Evolutionary conservation across 129 eudicot species (phyloP), one percentile per base, ranked within the genome.

Genomic region (Escallonia rubra): DNA sequence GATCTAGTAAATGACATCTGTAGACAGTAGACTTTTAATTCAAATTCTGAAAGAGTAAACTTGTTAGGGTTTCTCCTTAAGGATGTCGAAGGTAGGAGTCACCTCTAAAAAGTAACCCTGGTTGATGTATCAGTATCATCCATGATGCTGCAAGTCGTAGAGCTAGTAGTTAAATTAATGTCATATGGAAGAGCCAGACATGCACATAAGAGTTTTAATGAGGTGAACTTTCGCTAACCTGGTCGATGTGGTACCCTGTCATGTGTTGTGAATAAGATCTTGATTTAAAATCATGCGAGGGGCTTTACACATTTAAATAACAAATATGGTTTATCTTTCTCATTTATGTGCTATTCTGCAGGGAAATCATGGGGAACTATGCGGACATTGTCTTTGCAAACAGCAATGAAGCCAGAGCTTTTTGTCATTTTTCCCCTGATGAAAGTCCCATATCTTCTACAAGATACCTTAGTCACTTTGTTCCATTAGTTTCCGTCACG

Each of bases 371-470:
- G 85, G 96, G 84, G 70, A 93, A 89, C 60, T 82, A 86, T 68
- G 96, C 99, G 3, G 99, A 93, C 80, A 89, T 93, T 2, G 72
- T 93, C 43, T 93, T 93, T 76, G 95, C 96, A 51, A 93, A 93
- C 67, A 89, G 87, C 47, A 88, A 93, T 43, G 99, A 93, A 72
- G 99, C 99, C 6, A 74, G 90, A 72, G 86, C 95, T 16, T 81
- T 93, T 62, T 89, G 96, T 73, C 85, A 86, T 65, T 93, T 89
- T 57, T 75, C 95, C 23, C 57, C 91, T 0, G 57, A 80, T 10
- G 99, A 86, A 86, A 89, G 88, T 78, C 96, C 99, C 0, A 23
- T 85, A 34, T 84, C 96, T 53, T 85, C 96, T 34, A 72, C 99
- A n/a, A 85, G 85, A 75, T 93, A 85, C 83, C 70, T 93, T 63